Conservation (phyloP, 1,284 basidiomycete species). For the Pisolithus thermaeus region DNA sequence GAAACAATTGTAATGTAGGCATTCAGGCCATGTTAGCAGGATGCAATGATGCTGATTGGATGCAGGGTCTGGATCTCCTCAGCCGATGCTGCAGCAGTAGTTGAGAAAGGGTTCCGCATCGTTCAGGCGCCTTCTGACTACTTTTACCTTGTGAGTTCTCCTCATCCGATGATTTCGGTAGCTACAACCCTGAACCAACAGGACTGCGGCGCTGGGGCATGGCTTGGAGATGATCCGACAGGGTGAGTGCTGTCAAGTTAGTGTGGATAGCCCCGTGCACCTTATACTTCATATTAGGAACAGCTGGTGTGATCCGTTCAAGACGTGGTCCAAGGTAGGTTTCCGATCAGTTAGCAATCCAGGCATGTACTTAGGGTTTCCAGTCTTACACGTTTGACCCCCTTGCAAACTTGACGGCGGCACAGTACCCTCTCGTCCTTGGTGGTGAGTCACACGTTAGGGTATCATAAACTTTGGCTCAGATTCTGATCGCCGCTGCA, state of each 20-base stretch:
- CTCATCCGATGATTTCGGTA: slow-evolving; percentile 6
- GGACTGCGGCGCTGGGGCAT: slow-evolving; percentile 79
- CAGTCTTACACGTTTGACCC: slow-evolving; percentile 54
- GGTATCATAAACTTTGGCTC: neutral
- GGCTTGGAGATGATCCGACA: slow-evolving; percentile 57
- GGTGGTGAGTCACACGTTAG: slow-evolving; percentile 33
- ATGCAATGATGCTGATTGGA: neutral
- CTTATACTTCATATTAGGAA: slow-evolving; percentile 27
- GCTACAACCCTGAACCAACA: slow-evolving; percentile 18
- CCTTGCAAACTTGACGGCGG: slow-evolving; percentile 33
- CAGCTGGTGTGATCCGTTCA: slow-evolving; percentile 53
- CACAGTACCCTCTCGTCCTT: slow-evolving; percentile 37
- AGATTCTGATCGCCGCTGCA: slow-evolving; percentile 2
- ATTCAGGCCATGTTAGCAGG: neutral
- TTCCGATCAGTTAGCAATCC: neutral
- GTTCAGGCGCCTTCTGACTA: slow-evolving; percentile 68
- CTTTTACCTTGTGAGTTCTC: slow-evolving; percentile 65
- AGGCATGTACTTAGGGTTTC: neutral
- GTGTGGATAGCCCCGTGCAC: neutral
- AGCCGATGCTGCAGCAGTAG: slow-evolving; percentile 51
- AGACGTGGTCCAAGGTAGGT: slow-evolving; percentile 45
- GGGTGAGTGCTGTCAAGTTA: slow-evolving; percentile 25
- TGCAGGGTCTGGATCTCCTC: slow-evolving; percentile 69
- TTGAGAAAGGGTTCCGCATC: slow-evolving; percentile 53
- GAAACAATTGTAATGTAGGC: slow-evolving; percentile 63